Conservation (phyloP, 73 alveolate genomes). For the Durusdinium trenchii region DNA sequence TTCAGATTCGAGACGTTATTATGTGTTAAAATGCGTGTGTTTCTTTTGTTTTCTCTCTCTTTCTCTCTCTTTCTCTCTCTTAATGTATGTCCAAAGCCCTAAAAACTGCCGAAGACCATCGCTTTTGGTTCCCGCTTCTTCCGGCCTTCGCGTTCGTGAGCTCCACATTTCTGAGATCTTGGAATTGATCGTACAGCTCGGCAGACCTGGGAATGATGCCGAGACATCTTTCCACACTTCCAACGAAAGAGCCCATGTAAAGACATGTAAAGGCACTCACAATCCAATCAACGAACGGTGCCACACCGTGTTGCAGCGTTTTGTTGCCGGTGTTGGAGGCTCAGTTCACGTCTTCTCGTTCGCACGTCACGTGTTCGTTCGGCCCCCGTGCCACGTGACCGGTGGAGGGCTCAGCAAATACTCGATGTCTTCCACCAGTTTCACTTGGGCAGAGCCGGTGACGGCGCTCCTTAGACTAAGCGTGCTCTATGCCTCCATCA, state of each 20-base stretch:
- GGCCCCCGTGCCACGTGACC: background rate
- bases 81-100: too few species aligned
- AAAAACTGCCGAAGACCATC: background rate
- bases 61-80: too few species aligned
- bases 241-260: background rate
- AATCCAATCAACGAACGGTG: background rate
- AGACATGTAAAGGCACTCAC: too few species aligned
- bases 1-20: too few species aligned
- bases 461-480: slow-evolving; percentile 22
- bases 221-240: background rate
- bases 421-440: slow-evolving; percentile 53
- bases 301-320: background rate
- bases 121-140: background rate
- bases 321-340: background rate
- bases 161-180: slow-evolving; percentile 86
- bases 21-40: too few species aligned
- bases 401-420: slow-evolving; percentile 20
- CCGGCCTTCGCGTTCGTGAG: slow-evolving; percentile 33
- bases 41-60: too few species aligned
- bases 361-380: too few species aligned
- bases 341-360: too few species aligned
- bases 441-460: slow-evolving; percentile 5
- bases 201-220: slow-evolving; percentile 37
- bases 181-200: slow-evolving; percentile 66
- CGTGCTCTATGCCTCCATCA: too few species aligned